These are phyloP conservation scores for Casaregolazyma suthepensis DNA, from an alignment of 1,139 yeast species.

Conservation along the genomic window DNA sequence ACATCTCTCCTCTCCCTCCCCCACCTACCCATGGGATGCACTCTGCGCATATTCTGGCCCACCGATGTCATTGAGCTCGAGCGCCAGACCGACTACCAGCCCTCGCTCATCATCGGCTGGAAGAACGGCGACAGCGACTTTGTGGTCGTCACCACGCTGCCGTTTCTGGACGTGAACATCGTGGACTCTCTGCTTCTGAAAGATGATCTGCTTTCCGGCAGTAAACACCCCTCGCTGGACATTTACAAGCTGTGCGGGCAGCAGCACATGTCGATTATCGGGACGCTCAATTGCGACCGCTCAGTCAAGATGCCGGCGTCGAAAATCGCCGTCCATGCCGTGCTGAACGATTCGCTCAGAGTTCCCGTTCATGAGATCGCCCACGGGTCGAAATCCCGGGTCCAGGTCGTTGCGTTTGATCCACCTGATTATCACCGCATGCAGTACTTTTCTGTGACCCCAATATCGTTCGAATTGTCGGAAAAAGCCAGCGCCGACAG, in stretches of 20 bases:
- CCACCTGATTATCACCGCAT: constrained; percentile 70
- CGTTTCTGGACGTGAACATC: constrained; percentile 24
- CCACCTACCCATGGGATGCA: constrained; percentile 3
- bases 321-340: not conserved
- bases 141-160: constrained; percentile 33
- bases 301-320: not conserved
- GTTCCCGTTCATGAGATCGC: constrained; percentile 13
- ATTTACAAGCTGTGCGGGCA: constrained; percentile 28
- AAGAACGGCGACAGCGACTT: constrained; percentile 25
- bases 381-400: constrained; percentile 7
- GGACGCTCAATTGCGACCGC: constrained; percentile 3
- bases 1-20: not conserved
- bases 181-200: constrained; percentile 25
- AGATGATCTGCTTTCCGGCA: constrained; percentile 25
- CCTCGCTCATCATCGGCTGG: constrained; percentile 33
- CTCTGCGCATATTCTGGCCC: constrained; percentile 35
- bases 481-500: constrained; percentile 27
- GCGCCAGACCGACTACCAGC: constrained; percentile 18
- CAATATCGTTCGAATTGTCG: constrained; percentile 60
- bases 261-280: constrained; percentile 18
- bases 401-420: constrained; percentile 51
- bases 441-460: constrained; percentile 74
- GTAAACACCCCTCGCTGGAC: constrained; percentile 22
- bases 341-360: constrained; percentile 8
- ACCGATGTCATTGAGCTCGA: constrained; percentile 24